These are phyloP conservation scores for Escovopsis sp. DNA, from an alignment of 2,329 filamentous ascomycete genomes.

Conservation along the genomic window DNA sequence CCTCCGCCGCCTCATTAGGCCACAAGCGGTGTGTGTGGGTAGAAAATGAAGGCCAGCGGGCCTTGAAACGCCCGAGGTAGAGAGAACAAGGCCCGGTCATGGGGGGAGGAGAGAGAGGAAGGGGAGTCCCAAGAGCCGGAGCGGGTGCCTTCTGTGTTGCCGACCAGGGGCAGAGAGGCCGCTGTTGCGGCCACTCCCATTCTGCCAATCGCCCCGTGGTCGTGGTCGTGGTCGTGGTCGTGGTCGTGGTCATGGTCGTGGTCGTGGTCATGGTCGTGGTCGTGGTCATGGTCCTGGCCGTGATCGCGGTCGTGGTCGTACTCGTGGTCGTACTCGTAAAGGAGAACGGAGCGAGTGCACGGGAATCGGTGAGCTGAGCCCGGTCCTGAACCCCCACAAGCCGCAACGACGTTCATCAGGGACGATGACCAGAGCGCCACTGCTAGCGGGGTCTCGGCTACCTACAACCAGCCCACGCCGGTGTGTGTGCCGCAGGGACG, in stretches of 20 bases:
- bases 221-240: no score
- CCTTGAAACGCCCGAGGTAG: neutral
- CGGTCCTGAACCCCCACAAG: neutral
- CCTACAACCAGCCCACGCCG: conserved; percentile 2
- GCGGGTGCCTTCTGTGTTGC: conserved; percentile 1
- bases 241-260: no score
- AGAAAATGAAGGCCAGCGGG: conserved; percentile 1
- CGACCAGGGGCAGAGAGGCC: conserved; percentile 1
- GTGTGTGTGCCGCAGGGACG: neutral
- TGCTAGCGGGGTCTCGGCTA: conserved; percentile 3
- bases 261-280: no score
- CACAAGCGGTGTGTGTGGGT: conserved; percentile 18
- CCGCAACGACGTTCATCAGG: neutral
- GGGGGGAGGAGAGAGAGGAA: neutral
- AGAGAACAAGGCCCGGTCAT: neutral
- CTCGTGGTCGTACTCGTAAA: neutral
- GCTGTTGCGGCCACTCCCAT: neutral
- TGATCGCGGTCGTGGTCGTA: no score
- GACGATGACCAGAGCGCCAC: conserved; percentile 1
- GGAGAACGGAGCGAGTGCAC: neutral
- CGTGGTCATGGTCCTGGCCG: no score
- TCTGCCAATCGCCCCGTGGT: neutral
- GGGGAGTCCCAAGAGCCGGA: neutral
- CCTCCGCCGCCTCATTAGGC: conserved; percentile 14
- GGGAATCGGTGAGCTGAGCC: neutral